phyloP scores from a whole-genome alignment of 768 basidiomycete genomes.

The Chalciporus piperatus region DNA sequence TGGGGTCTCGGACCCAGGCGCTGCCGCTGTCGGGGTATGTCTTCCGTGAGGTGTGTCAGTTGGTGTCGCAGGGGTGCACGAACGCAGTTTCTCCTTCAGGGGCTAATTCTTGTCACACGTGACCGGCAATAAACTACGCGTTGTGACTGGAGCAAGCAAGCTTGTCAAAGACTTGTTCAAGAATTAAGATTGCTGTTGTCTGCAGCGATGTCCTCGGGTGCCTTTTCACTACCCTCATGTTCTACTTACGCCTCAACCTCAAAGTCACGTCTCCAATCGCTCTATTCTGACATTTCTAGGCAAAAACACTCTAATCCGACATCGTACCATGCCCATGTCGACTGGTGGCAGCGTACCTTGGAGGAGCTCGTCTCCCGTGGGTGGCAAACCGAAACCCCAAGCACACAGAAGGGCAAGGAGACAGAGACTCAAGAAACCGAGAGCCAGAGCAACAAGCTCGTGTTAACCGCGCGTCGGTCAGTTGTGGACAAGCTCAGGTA shows the following conservation, averaged over 20 bases:
- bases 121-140: constrained; percentile 10
- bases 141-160: background rate
- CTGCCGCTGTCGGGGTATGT: too few species aligned
- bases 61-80: too few species aligned
- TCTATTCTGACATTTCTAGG: constrained; percentile 85
- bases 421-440: constrained; percentile 11
- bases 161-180: too few species aligned
- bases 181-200: background rate
- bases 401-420: constrained; percentile 7
- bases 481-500: constrained; percentile 61
- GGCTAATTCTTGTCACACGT: constrained; percentile 6
- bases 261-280: constrained; percentile 60
- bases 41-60: too few species aligned
- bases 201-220: constrained; percentile 18
- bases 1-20: too few species aligned
- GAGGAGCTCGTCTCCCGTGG: constrained; percentile 59
- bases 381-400: constrained; percentile 38
- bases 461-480: constrained; percentile 52
- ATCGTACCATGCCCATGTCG: constrained; percentile 74
- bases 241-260: constrained; percentile 30
- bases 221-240: constrained; percentile 20
- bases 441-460: constrained; percentile 46
- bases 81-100: too few species aligned
- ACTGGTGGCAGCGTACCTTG: constrained; percentile 83
- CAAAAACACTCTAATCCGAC: constrained; percentile 85